These are phyloP conservation scores for Aspergillus vadensis DNA, from an alignment of 2,329 filamentous ascomycete species.

Conservation along the genomic window DNA sequence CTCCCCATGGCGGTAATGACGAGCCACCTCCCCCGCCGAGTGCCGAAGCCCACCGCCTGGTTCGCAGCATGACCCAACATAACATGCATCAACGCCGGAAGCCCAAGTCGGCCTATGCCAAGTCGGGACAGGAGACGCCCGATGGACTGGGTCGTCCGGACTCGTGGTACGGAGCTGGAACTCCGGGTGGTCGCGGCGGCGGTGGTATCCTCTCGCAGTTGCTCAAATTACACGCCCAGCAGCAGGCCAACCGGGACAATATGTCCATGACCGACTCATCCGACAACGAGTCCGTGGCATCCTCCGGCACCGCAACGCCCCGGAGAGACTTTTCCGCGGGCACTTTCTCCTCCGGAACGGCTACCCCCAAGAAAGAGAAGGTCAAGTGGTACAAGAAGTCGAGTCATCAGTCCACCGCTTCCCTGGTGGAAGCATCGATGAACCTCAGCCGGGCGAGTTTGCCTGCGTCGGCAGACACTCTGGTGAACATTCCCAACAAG, in stretches of 20 bases:
- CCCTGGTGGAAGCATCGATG: conserved; percentile 41
- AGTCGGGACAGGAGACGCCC: conserved; percentile 37
- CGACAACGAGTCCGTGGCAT: conserved; percentile 31
- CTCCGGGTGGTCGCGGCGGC: conserved; percentile 24
- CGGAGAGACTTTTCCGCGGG: conserved; percentile 25
- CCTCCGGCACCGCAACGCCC: conserved; percentile 33
- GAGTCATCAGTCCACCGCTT: conserved; percentile 40
- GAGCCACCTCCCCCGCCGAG: conserved; percentile 28
- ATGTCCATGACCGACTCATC: conserved; percentile 34
- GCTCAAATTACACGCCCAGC: conserved; percentile 66
- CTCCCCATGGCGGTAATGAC: conserved; percentile 22
- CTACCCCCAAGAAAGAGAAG: conserved; percentile 41
- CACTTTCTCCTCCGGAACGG: conserved; percentile 30
- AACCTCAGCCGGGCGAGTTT: conserved; percentile 38
- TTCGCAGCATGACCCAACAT: conserved; percentile 38
- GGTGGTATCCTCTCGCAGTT: conserved; percentile 70
- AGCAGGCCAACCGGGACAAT: conserved; percentile 38
- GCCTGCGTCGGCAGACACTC: conserved; percentile 29
- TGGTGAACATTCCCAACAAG: conserved; percentile 25
- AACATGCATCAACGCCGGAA: conserved; percentile 31
- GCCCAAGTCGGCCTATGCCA: conserved; percentile 35
- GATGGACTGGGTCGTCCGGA: conserved; percentile 22
- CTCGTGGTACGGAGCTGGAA: conserved; percentile 4
- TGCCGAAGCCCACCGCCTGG: conserved; percentile 42
- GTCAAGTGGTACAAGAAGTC: conserved; percentile 48